phyloP scores from a whole-genome alignment of 2,329 filamentous ascomycete species.

The Lasiodiplodia citricola region DNA sequence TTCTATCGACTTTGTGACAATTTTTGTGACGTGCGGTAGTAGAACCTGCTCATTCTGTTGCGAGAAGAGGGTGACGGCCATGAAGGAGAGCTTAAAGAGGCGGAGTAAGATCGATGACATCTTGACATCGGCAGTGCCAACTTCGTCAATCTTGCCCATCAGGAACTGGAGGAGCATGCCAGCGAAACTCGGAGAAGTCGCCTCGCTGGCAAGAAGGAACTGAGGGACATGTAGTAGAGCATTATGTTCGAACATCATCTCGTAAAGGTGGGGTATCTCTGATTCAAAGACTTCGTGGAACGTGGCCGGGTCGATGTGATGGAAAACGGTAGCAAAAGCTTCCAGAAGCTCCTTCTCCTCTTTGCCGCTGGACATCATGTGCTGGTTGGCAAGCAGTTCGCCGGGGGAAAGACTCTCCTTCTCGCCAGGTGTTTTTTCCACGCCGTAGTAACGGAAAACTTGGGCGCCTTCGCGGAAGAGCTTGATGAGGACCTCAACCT shows the following conservation, averaged over 20 bases:
- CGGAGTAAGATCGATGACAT: slow-evolving; percentile 91
- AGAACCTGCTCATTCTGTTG: slow-evolving; percentile 94
- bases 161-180: slow-evolving; percentile 97
- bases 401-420: slow-evolving; percentile 79
- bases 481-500: slow-evolving; percentile 95
- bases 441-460: slow-evolving; percentile 96
- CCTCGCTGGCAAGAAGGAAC: slow-evolving; percentile 98
- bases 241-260: slow-evolving; percentile 97
- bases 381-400: slow-evolving; percentile 92
- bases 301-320: slow-evolving; percentile 96
- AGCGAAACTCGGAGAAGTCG: slow-evolving; percentile 95
- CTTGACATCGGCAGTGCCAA: slow-evolving; percentile 88
- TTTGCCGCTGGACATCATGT: slow-evolving; percentile 84
- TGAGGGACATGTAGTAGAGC: slow-evolving; percentile 93
- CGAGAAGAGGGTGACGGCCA: slow-evolving; percentile 97
- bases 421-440: slow-evolving; percentile 77
- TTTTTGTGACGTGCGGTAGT: slow-evolving; percentile 93
- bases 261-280: slow-evolving; percentile 94
- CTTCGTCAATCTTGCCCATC: slow-evolving; percentile 95
- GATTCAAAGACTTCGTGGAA: slow-evolving; percentile 99
- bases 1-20: slow-evolving; percentile 96
- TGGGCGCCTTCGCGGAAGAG: slow-evolving; percentile 95
- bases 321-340: slow-evolving; percentile 97
- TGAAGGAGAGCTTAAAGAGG: slow-evolving; percentile 97
- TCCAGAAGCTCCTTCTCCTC: slow-evolving; percentile 98